Evolutionary conservation across 2,329 filamentous ascomycete species (phyloP).

Genomic region (Sporothrix schenckii): DNA sequence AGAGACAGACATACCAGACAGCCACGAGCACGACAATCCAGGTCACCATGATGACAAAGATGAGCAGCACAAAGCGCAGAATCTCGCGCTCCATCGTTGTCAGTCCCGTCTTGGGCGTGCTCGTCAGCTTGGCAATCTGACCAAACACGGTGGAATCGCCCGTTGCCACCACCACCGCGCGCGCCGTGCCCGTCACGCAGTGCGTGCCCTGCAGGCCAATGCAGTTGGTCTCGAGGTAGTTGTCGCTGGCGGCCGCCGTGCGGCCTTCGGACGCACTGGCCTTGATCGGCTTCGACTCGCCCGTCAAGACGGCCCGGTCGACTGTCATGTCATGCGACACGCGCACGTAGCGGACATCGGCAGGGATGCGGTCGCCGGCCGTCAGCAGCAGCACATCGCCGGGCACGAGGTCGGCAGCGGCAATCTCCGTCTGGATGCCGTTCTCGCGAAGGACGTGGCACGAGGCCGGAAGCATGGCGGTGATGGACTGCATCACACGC

Average conservation of each 20-base stretch:
- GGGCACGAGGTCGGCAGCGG: slow-evolving; percentile 65
- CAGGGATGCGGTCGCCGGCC: slow-evolving; percentile 72
- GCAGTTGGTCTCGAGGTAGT: slow-evolving; percentile 75
- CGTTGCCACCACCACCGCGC: slow-evolving; percentile 71
- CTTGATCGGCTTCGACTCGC: slow-evolving; percentile 66
- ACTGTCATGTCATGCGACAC: slow-evolving; percentile 64
- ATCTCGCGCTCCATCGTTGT: slow-evolving; percentile 74
- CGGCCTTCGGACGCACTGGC: slow-evolving; percentile 59
- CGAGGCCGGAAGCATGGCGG: slow-evolving; percentile 73
- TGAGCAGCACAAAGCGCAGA: slow-evolving; percentile 70
- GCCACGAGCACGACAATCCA: slow-evolving; percentile 68
- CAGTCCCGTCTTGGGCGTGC: slow-evolving; percentile 67
- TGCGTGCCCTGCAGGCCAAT: slow-evolving; percentile 81
- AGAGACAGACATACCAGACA: slow-evolving; percentile 58
- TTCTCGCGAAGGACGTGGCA: slow-evolving; percentile 66
- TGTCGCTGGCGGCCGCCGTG: slow-evolving; percentile 41
- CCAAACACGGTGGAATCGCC: slow-evolving; percentile 76
- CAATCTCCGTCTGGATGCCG: slow-evolving; percentile 46
- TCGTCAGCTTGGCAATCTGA: slow-evolving; percentile 72
- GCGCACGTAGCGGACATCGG: slow-evolving; percentile 68
- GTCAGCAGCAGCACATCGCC: slow-evolving; percentile 71
- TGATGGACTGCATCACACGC: slow-evolving; percentile 77
- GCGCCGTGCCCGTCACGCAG: slow-evolving; percentile 68
- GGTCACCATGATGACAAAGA: slow-evolving; percentile 66
- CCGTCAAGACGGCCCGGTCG: slow-evolving; percentile 74